phyloP scores from a whole-genome alignment of 1,284 basidiomycete species.

The Rhodotorula sp. region DNA sequence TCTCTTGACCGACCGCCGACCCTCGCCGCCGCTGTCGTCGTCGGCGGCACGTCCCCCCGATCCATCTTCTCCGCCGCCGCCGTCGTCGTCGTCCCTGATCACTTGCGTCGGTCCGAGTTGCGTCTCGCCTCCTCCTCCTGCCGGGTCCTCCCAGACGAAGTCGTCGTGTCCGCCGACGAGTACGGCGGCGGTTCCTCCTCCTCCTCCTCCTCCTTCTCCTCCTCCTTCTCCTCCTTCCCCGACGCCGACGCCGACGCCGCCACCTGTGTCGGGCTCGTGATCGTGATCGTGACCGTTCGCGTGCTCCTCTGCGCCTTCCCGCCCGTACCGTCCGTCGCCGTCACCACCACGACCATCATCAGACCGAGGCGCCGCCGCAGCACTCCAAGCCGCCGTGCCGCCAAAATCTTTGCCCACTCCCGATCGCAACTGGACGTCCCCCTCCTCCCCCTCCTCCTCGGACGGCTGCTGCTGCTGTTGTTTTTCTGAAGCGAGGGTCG shows the following conservation, averaged over 20 bases:
- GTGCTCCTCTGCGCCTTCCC: no score
- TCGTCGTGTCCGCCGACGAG: background rate
- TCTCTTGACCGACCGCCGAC: slow-evolving; percentile 16
- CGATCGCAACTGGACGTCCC: background rate
- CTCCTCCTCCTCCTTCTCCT: no score
- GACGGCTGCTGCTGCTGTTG: background rate
- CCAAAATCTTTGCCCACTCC: no score
- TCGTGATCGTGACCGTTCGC: no score
- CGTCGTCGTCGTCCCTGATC: background rate
- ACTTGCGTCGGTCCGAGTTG: slow-evolving; percentile 29
- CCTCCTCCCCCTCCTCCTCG: background rate
- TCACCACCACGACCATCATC: no score
- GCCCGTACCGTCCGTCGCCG: no score
- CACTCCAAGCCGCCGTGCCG: no score
- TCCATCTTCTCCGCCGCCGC: background rate
- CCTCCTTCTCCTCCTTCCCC: no score
- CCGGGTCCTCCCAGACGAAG: background rate
- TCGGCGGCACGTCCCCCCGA: background rate
- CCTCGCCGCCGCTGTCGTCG: background rate
- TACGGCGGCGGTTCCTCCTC: slow-evolving; percentile 2
- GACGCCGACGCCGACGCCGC: background rate
- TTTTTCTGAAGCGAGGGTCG: no score
- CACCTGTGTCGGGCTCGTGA: background rate
- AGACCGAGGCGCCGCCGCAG: no score
- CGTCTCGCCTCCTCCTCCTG: background rate